Base-by-base conservation (phyloP, 306 rosid genomes). In the Malus sylvestris region DNA sequence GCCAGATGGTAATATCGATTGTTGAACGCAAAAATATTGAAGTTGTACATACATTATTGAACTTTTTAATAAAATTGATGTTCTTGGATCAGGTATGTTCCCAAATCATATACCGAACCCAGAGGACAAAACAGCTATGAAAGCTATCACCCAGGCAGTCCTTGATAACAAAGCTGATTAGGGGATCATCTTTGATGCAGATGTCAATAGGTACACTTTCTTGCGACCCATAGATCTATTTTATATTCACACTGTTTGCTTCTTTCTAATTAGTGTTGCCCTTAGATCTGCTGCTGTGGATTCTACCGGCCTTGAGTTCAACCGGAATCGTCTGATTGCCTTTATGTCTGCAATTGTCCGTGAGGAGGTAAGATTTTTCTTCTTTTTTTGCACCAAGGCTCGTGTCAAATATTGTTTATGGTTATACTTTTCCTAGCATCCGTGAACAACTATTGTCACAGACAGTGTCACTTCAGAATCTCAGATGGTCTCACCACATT, bases 271-370 rank as follows among this genome's bases (percentile, higher is more conserved):
- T 79, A 65, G 15, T 64, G 23, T 75, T 84, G 74, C 62, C 10
- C 85, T 77, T 81, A 95, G 98, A 84, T 95, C 98, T 83, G 98
- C 98, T 83, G 98, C 97, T 77, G 97, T 95, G 87, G 98, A 95
- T 81, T 92, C 84, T 52, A 81, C 88, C 67, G 97, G 97, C 51
- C 88, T 70, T 13, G 98, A 95, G 81, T 92, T 95, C 78, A 95
- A 95, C 80, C 82, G 97, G 74, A 95, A 95, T 83, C 97, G 93
- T 38, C 80, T 90, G 76, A 95, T 95, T 81, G 98, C 98, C 85
- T 87, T 95, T 75, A 90, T 95, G 95, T 88, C 98, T 63, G 93
- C 98, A 64, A 90, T 95, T 81, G 93, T 95, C 83, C 97, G 92
- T 33, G 97, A 88, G 89, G 98, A 92, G 84, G 98, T 93, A 82